Percentiles rank a stretch among this genome's conserved stretches.
Conservation (phyloP, 2,329 filamentous ascomycete species). For the Cercospora citrullina region DNA sequence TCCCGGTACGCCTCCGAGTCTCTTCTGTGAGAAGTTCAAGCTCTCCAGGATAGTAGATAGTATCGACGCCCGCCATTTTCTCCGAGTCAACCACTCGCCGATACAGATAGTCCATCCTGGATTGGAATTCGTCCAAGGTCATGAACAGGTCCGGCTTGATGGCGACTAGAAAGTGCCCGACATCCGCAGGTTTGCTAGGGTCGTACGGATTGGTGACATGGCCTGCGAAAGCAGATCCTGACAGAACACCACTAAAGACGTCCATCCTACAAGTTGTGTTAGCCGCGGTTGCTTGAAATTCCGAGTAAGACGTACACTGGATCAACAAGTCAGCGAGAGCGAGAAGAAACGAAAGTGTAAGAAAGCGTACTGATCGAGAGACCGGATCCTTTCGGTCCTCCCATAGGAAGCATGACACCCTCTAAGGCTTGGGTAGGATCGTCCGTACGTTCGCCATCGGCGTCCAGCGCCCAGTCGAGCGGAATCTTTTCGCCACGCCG, state of each 20-base stretch:
- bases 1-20: conserved; percentile 46
- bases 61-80: conserved; percentile 55
- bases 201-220: conserved; percentile 72
- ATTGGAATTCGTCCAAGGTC: conserved; percentile 36
- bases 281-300: not conserved
- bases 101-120: conserved; percentile 59
- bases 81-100: conserved; percentile 55
- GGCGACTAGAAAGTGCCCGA: conserved; percentile 41
- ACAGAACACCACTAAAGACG: conserved; percentile 77
- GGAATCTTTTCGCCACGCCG: conserved; percentile 69
- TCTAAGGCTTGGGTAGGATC: conserved; percentile 70
- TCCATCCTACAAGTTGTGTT: conserved; percentile 60
- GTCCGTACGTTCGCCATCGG: conserved; percentile 53
- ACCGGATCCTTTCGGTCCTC: conserved; percentile 77
- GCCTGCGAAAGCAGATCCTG: conserved; percentile 75
- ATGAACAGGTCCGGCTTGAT: conserved; percentile 43
- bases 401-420: conserved; percentile 84
- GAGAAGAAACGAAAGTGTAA: conserved; percentile 44
- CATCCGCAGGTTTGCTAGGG: conserved; percentile 54
- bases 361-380: conserved; percentile 59
- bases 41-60: conserved; percentile 60
- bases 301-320: not conserved
- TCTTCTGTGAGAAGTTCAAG: conserved; percentile 54
- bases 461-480: conserved; percentile 71
- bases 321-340: not conserved